Percentiles rank a stretch among this genome's conserved stretches.
Evolutionary conservation across 1,284 basidiomycete genomes (phyloP).

Genomic region (Cutaneotrichosporon arboriforme): DNA sequence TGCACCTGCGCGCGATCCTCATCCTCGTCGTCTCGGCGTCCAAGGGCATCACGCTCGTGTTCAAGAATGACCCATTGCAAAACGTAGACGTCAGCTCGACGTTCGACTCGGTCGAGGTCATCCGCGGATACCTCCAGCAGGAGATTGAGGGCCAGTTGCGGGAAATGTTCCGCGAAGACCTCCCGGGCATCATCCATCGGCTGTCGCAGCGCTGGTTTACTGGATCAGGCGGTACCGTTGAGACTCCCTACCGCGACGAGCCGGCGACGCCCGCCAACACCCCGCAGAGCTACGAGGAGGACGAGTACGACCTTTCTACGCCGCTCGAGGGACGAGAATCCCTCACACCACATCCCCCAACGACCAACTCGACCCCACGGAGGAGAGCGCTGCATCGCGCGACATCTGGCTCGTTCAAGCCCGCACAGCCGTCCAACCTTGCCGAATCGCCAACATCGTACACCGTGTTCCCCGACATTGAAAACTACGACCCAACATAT

Average conservation of each 20-base stretch:
- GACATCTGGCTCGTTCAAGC: neutral
- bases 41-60: constrained; percentile 97
- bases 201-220: constrained; percentile 84
- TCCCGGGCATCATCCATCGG: constrained; percentile 94
- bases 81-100: constrained; percentile 96
- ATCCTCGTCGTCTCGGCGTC: constrained; percentile 94
- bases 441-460: constrained; percentile 46
- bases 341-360: too few species aligned
- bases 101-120: constrained; percentile 96
- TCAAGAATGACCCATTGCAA: constrained; percentile 98
- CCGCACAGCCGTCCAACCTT: constrained; percentile 12
- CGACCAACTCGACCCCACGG: neutral
- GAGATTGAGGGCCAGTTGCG: constrained; percentile 96
- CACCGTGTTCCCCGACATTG: constrained; percentile 70
- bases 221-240: constrained; percentile 42
- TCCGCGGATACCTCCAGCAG: constrained; percentile 90
- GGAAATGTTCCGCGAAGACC: constrained; percentile 96
- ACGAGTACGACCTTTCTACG: constrained; percentile 50
- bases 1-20: constrained; percentile 91
- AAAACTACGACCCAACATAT: constrained; percentile 92
- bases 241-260: constrained; percentile 42
- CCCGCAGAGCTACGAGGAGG: constrained; percentile 50
- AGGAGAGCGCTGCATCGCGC: constrained; percentile 10
- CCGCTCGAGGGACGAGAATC: neutral
- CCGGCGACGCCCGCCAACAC: constrained; percentile 25